Evolutionary conservation across 805 yeast genomes (phyloP).

Genomic region (Teunomyces atbi): DNA sequence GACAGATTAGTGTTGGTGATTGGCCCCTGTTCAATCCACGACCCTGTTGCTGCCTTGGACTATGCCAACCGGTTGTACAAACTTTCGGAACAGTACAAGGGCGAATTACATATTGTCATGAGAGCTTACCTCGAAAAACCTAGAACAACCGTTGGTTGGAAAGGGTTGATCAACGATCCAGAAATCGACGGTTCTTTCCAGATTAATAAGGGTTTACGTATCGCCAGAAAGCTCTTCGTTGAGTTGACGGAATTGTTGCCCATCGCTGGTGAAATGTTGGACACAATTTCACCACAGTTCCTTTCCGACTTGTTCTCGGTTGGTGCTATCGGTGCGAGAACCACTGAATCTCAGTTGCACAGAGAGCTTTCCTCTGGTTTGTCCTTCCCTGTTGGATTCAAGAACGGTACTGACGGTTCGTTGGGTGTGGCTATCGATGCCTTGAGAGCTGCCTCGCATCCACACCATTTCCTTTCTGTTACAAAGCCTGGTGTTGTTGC

Average conservation of each 20-base stretch:
- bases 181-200: conserved; percentile 90
- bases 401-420: conserved; percentile 96
- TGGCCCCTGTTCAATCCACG: conserved; percentile 98
- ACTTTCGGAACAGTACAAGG: conserved; percentile 59
- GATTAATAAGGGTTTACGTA: conserved; percentile 90
- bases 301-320: conserved; percentile 88
- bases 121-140: conserved; percentile 98
- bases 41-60: conserved; percentile 87
- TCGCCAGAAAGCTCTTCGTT: conserved; percentile 82
- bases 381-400: conserved; percentile 97
- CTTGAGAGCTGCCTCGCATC: conserved; percentile 83
- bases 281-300: conserved; percentile 95
- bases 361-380: conserved; percentile 96
- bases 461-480: conserved; percentile 92
- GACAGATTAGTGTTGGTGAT: conserved; percentile 87
- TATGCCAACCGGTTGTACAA: conserved; percentile 68
- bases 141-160: conserved; percentile 99
- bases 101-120: conserved; percentile 86
- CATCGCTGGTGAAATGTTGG: conserved; percentile 96
- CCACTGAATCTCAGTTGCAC: conserved; percentile 96
- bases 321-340: conserved; percentile 99
- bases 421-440: conserved; percentile 95
- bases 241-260: conserved; percentile 82
- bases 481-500: conserved; percentile 97
- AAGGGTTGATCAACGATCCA: conserved; percentile 96